These are phyloP conservation scores for Hygrocybe punicea DNA, from an alignment of 768 basidiomycete genomes.

Conservation along the genomic window DNA sequence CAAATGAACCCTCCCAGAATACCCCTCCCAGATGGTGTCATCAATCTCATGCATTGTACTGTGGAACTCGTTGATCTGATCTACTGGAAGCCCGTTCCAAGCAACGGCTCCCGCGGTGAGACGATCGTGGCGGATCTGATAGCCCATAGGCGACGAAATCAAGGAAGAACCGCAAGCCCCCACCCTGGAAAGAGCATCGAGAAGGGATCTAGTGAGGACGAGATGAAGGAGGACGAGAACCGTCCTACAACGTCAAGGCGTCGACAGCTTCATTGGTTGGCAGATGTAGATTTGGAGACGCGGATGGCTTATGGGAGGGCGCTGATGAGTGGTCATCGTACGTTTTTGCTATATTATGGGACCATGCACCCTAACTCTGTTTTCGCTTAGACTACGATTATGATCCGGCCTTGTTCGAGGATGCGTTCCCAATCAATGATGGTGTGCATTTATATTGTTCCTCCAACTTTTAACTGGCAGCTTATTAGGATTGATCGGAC, in stretches of 20 bases:
- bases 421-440: constrained; percentile 14
- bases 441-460: constrained; percentile 11
- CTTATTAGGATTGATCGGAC: constrained; percentile 5
- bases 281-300: constrained; percentile 14
- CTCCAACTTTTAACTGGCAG: constrained; percentile 3
- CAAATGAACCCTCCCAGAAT: constrained; percentile 6
- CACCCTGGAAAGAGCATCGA: constrained; percentile 7
- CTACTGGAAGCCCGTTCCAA: constrained; percentile 20
- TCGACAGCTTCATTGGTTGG: constrained; percentile 11
- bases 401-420: constrained; percentile 20
- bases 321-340: constrained; percentile 22
- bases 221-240: constrained; percentile 3
- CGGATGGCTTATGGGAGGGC: constrained; percentile 20
- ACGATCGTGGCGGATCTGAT: neutral
- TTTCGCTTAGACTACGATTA: constrained; percentile 16
- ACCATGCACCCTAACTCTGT: constrained; percentile 8
- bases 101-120: constrained; percentile 9
- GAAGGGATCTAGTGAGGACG: constrained; percentile 8
- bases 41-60: constrained; percentile 16
- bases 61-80: constrained; percentile 20
- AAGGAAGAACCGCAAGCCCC: constrained; percentile 8
- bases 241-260: constrained; percentile 1
- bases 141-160: constrained; percentile 9
- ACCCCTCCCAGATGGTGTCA: constrained; percentile 18
- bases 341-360: constrained; percentile 6